Conservation (phyloP, 805 yeast species). For the Sungouiella thailandica region DNA sequence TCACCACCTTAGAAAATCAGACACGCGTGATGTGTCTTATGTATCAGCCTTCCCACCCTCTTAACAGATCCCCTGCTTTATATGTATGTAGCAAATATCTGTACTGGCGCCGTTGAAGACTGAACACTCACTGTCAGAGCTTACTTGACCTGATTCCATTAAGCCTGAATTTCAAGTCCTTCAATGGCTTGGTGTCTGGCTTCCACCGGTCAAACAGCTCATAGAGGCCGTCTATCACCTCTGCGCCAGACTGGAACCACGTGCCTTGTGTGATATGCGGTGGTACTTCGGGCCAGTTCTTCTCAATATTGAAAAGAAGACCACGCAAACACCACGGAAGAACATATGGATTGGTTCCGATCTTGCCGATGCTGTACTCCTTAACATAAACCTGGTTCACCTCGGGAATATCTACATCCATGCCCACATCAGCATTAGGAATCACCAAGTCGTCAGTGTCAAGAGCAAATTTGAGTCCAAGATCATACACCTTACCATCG, state of each 20-base stretch:
- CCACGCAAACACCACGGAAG: conserved; percentile 94
- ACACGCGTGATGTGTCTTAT: too few species aligned
- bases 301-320: conserved; percentile 52
- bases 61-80: too few species aligned
- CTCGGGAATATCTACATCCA: conserved; percentile 17
- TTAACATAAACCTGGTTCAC: conserved; percentile 33
- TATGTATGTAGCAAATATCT: too few species aligned
- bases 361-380: conserved; percentile 56
- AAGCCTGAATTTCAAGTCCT: conserved; percentile 77
- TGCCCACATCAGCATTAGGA: conserved; percentile 18
- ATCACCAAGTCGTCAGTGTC: conserved; percentile 62
- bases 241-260: conserved; percentile 26
- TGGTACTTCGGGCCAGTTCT: conserved; percentile 43
- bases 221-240: conserved; percentile 57
- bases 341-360: conserved; percentile 76
- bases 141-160: conserved; percentile 47
- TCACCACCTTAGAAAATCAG: too few species aligned
- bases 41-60: too few species aligned
- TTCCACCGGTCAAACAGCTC: conserved; percentile 79
- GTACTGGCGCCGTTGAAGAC: too few species aligned
- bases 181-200: conserved; percentile 76
- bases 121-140: too few species aligned
- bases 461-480: conserved; percentile 69
- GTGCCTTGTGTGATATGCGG: conserved; percentile 17
- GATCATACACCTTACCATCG: conserved; percentile 76